Percentiles rank a stretch among this genome's conserved stretches.
These are phyloP conservation scores for Aspergillus affinis DNA, from an alignment of 495 filamentous ascomycete species.

Conservation along the genomic window DNA sequence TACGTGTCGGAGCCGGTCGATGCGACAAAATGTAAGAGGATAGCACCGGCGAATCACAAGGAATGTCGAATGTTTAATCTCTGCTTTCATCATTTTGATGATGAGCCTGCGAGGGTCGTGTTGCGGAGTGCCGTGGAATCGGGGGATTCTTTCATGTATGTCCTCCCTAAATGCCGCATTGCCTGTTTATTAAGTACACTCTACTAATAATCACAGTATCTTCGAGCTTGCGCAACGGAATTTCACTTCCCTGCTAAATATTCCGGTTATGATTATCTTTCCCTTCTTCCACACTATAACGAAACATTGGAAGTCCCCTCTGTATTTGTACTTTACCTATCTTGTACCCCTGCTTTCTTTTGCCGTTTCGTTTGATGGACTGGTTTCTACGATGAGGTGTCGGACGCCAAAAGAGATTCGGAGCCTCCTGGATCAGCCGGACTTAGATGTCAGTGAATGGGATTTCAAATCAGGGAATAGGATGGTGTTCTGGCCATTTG, in stretches of 20 bases:
- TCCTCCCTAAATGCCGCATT: background rate
- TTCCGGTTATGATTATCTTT: slow-evolving; percentile 45
- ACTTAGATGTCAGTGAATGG: slow-evolving; percentile 49
- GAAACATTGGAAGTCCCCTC: slow-evolving; percentile 58
- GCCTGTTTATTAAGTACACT: background rate
- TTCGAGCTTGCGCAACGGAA: slow-evolving; percentile 54
- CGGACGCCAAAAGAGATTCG: slow-evolving; percentile 64
- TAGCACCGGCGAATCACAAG: slow-evolving; percentile 32
- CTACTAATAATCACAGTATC: slow-evolving; percentile 43
- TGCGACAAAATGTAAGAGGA: slow-evolving; percentile 38
- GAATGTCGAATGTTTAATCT: slow-evolving; percentile 68
- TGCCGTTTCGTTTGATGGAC: slow-evolving; percentile 65
- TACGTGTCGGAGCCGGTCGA: slow-evolving; percentile 61
- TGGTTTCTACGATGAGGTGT: slow-evolving; percentile 62
- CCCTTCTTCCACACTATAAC: slow-evolving; percentile 56
- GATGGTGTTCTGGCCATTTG: slow-evolving; percentile 28
- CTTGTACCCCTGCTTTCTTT: slow-evolving; percentile 62
- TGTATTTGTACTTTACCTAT: slow-evolving; percentile 64
- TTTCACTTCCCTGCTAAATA: slow-evolving; percentile 40
- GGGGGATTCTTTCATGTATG: slow-evolving; percentile 62
- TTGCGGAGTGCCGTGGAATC: slow-evolving; percentile 62
- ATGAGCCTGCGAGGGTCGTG: slow-evolving; percentile 56
- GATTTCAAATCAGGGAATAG: slow-evolving; percentile 52
- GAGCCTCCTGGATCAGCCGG: slow-evolving; percentile 51
- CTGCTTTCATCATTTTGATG: slow-evolving; percentile 75